Evolutionary conservation across 2,329 filamentous ascomycete species (phyloP).

Genomic region (Chrysoporthe puriensis): DNA sequence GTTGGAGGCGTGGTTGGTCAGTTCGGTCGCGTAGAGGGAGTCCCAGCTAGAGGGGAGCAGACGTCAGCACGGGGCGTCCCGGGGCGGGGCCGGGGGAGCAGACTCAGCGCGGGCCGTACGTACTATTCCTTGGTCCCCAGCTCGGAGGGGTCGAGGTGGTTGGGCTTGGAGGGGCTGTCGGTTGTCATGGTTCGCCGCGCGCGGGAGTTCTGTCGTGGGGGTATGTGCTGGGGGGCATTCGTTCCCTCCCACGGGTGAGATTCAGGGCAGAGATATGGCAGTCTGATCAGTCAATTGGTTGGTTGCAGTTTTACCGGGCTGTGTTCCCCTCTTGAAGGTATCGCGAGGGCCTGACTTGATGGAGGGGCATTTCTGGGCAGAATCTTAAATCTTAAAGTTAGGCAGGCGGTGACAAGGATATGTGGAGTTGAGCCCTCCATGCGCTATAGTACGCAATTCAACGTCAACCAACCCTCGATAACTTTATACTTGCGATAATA

Average conservation of each 20-base stretch:
- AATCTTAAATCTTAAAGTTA: not conserved
- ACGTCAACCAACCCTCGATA: not conserved
- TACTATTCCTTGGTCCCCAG: conserved; percentile 93
- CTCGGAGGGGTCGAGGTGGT: conserved; percentile 72
- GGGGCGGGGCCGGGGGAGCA: conserved; percentile 18
- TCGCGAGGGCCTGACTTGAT: not conserved
- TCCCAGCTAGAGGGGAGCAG: conserved; percentile 67
- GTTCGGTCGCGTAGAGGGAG: conserved; percentile 70
- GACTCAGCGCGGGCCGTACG: conserved; percentile 37
- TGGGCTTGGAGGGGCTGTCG: conserved; percentile 47
- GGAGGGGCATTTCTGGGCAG: conserved; percentile 17
- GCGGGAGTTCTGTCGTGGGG: no score
- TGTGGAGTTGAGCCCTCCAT: not conserved
- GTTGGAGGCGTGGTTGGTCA: conserved; percentile 72
- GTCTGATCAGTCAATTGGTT: not conserved
- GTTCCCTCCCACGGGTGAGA: no score
- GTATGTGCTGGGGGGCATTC: no score
- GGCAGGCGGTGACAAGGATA: conserved; percentile 5
- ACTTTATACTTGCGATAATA: no score
- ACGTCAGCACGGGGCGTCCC: not conserved
- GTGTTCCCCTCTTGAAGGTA: not conserved
- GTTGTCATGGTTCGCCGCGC: conserved; percentile 2
- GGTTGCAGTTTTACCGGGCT: not conserved
- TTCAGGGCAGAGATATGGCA: not conserved
- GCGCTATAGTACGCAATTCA: no score